Evolutionary conservation across 164 flowering plant species (phyloP), one percentile per base, ranked within the genome.

Genomic region (Liquidambar formosana): DNA sequence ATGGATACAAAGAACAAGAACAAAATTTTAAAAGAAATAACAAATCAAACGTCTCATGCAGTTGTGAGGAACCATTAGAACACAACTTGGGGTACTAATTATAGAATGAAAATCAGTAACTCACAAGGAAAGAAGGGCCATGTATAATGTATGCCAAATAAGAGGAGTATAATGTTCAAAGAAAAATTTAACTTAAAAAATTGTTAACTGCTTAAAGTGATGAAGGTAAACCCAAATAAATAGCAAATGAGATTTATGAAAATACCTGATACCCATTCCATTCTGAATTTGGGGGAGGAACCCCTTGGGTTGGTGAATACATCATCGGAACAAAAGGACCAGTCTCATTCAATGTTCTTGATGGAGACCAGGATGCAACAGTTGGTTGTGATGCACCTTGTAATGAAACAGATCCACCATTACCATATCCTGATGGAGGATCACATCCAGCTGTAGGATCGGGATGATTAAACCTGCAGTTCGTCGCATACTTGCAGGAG

Each of bases 381-480:
- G 74, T 63, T 64, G 86, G 67, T 67, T 78, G 88, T 49, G 86
- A 74, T 44, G 77, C 57, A 61, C 70, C 79, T 33, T 78, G 83
- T 41, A 85, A 65, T 21, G 86, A 70, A 74, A 78, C 61, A 66
- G 93, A 74, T 60, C 79, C 85, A 59, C 79, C 86, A 74, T 82
- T 84, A 64, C 71, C 76, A 78, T 76, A 82, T 51, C 80, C 88
- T 63, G 85, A 67, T 66, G 77, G 52, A 59, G 85, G 67, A 64
- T 83, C 91, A 75, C 67, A 43, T 63, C 77, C 85, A 64, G 88
- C 72, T 19, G 85, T 86, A 15, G 96, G 98, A 70, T 95, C 91
- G 43, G 99, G 99, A 83, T 95, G 97, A 77, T 95, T 88, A 80
- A 91, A 95, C 82, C 84, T 83, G 83, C 99, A 95, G 79, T 77